These are phyloP conservation scores for Fusarium citri DNA, from an alignment of 2,329 filamentous ascomycete genomes.

Conservation along the genomic window DNA sequence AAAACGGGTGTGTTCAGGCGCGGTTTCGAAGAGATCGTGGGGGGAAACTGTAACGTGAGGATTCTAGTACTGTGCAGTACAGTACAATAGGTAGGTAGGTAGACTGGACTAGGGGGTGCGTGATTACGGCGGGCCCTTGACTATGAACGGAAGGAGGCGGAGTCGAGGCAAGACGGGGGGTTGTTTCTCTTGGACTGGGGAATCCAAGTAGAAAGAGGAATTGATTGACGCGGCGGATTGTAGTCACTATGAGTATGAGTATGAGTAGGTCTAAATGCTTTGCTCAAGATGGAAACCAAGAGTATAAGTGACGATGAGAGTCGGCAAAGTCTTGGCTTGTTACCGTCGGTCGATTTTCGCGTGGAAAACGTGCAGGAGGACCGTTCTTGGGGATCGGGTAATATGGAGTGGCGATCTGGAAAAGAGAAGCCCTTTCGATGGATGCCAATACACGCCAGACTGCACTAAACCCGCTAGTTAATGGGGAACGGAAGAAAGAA, in stretches of 20 bases:
- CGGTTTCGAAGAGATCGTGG: conserved; percentile 28
- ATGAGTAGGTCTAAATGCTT: background rate
- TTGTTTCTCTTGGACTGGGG: conserved; percentile 1
- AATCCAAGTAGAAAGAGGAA: background rate
- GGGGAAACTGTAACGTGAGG: conserved; percentile 22
- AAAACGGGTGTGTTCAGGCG: conserved; percentile 26
- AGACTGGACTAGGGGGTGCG: background rate
- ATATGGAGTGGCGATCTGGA: conserved; percentile 32
- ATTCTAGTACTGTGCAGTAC: conserved; percentile 17
- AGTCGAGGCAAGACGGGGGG: conserved; percentile 2
- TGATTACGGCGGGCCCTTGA: conserved; percentile 25
- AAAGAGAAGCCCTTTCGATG: conserved; percentile 25
- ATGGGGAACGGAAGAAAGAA: no score
- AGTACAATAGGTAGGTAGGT: background rate
- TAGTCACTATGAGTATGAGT: background rate
- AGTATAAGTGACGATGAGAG: conserved; percentile 27
- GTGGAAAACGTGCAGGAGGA: conserved; percentile 17
- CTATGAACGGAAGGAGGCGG: conserved; percentile 20
- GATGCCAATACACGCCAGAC: background rate
- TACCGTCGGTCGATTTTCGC: conserved; percentile 23
- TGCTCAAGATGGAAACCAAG: background rate
- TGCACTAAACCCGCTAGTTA: background rate
- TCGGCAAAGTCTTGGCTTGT: conserved; percentile 32
- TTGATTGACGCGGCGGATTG: background rate
- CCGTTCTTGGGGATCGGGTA: conserved; percentile 8